Percentiles rank a stretch among this genome's conserved stretches.
Conservation (phyloP, 2,329 filamentous ascomycete genomes). For the Apiospora malaysiana region DNA sequence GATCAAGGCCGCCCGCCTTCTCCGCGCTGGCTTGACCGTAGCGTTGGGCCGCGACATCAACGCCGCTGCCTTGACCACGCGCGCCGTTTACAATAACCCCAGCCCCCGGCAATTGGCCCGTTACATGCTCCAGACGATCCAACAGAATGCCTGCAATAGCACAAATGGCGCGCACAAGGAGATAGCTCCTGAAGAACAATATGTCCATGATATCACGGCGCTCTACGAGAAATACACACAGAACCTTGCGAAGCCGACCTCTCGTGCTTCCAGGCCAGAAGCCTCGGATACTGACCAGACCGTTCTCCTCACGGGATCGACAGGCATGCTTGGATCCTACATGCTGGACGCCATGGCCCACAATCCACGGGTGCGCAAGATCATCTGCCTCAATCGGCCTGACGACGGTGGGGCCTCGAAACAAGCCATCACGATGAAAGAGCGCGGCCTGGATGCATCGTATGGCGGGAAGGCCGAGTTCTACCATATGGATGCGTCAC, state of each 20-base stretch:
- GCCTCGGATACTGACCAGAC: slow-evolving; percentile 32
- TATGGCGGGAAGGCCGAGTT: slow-evolving; percentile 50
- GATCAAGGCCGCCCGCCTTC: slow-evolving; percentile 44
- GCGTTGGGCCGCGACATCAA: slow-evolving; percentile 41
- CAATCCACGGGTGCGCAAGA: slow-evolving; percentile 44
- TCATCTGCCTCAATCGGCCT: slow-evolving; percentile 57
- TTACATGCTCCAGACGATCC: slow-evolving; percentile 34
- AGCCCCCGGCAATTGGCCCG: slow-evolving; percentile 42
- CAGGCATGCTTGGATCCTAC: slow-evolving; percentile 56
- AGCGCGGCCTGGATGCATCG: slow-evolving; percentile 44
- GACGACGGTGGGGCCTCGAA: slow-evolving; percentile 46
- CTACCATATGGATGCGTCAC: slow-evolving; percentile 54
- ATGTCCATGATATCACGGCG: slow-evolving; percentile 22
- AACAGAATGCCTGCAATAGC: background rate
- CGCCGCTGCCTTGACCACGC: slow-evolving; percentile 43
- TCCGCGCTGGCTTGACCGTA: slow-evolving; percentile 41
- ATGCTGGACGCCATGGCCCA: slow-evolving; percentile 47
- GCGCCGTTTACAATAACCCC: slow-evolving; percentile 47
- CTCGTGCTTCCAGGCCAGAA: slow-evolving; percentile 25
- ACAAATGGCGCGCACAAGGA: background rate
- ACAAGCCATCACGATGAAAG: slow-evolving; percentile 44
- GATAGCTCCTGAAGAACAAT: slow-evolving; percentile 16
- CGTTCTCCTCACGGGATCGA: slow-evolving; percentile 54
- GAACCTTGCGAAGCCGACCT: slow-evolving; percentile 32
- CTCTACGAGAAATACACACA: slow-evolving; percentile 37